Base-by-base conservation (phyloP, 192 early-diverging fungal genomes). In the Coemansia sp. region DNA sequence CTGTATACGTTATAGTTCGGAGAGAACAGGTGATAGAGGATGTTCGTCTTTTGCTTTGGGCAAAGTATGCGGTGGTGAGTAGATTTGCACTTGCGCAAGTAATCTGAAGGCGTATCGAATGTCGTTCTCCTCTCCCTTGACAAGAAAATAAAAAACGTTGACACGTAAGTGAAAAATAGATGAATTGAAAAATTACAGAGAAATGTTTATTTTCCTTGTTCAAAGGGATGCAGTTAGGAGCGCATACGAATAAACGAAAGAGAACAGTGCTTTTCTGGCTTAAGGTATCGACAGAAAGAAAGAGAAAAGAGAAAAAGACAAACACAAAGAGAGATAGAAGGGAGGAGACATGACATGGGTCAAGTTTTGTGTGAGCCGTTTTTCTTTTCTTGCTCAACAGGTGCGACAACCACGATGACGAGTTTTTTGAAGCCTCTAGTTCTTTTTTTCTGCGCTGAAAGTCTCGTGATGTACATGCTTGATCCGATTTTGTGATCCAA, bases 241-340 rank as follows among this genome's bases (percentile, higher is more conserved):
- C 27, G 56, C 34, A 57, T 27, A 58, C 37, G 25, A 58, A 58
- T 23, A 41, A 41, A 58, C n/a, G 42, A 23, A 42, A 41, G 27
- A 58, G 5, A 22, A 25, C 34, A 57, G 33, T 14, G 23, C 38
- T 41, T 27, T 41, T 27, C n/a, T 38, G 36, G 37, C 56, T 25
- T 42, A 48, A 48, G 13, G 45, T 48, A 48, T 48, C 45, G 45
- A 25, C 45, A 48, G 23, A 25, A 48, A 48, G 45, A 48, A 25
- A 48, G 45, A 25, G 8, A 48, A 25, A 48, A 47, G 8, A 9
- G 25, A 48, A 48, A 15, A 48, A 36, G 4, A 36, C n/a, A n/a
- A n/a, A 19, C 41, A 44, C 5, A 10, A 22, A 47, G 44, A 47
- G 11, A 48, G 20, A 25, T 6, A 25, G 23, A 22, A 47, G 23